Evolutionary conservation across 1,139 yeast species (phyloP).

Genomic region (Sugiyamaella neomexicana): DNA sequence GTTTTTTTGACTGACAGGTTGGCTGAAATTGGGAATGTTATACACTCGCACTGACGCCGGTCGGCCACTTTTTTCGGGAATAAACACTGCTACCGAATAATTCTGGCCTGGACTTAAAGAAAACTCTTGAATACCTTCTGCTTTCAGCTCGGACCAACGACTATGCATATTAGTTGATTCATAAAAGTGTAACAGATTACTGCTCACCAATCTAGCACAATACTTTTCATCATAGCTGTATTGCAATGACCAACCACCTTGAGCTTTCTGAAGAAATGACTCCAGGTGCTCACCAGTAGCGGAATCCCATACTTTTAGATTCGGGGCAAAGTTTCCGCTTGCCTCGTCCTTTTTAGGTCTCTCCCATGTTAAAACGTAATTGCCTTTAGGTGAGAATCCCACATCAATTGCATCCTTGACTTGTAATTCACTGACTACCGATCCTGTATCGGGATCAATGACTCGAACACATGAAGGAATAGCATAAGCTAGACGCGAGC

Average conservation of each 20-base stretch:
- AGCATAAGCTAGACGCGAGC: conserved; percentile 51
- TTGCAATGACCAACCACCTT: conserved; percentile 90
- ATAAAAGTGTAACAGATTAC: conserved; percentile 67
- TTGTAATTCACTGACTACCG: conserved; percentile 47
- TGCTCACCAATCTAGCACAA: conserved; percentile 58
- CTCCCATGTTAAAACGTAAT: conserved; percentile 85
- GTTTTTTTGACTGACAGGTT: conserved; percentile 81
- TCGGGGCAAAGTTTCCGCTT: conserved; percentile 69
- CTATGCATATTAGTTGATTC: conserved; percentile 55
- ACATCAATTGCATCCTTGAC: conserved; percentile 72
- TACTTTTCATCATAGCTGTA: conserved; percentile 76
- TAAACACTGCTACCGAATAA: conserved; percentile 88
- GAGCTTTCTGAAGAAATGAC: conserved; percentile 77
- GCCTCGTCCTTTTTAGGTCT: conserved; percentile 62
- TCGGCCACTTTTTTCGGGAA: conserved; percentile 73
- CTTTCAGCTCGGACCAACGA: conserved; percentile 61
- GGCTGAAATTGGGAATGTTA: conserved; percentile 66
- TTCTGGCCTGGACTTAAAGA: conserved; percentile 84
- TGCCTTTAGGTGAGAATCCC: conserved; percentile 86
- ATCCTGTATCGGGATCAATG: conserved; percentile 56
- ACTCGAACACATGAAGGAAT: conserved; percentile 52
- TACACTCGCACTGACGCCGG: conserved; percentile 89
- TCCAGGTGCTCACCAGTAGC: conserved; percentile 51
- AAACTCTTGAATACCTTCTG: conserved; percentile 57
- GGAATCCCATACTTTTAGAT: conserved; percentile 70